Evolutionary conservation across 1,284 basidiomycete species (phyloP), one percentile per base, ranked within the genome.

Genomic region (Ganoderma boninense): DNA sequence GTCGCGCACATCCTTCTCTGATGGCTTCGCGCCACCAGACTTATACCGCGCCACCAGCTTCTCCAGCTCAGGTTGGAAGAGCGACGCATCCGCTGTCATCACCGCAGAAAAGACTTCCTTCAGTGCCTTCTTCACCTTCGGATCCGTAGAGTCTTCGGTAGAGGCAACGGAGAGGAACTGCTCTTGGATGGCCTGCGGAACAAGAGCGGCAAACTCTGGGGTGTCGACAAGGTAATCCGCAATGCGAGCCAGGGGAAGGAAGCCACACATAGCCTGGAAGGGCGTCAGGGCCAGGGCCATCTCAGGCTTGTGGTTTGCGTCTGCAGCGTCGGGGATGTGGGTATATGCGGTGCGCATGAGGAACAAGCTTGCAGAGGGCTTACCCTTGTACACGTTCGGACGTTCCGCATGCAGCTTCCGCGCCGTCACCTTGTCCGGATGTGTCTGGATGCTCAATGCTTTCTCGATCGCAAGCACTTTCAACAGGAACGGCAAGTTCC

Each of bases 271-370:
- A 0, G 95, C 98, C 49, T 87, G 87, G 85, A 99, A 99, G 8
- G 92, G 89, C 0, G 97, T 97, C 67, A 99, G 83, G 0, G 98
- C 98, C 64, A 99, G 89, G 14, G 97, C 97, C 96, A 99, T 98
- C 81, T 99, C 98, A 4, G 98, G 98, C 83, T 98, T 98, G 79
- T 98, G 97, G 78, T 98, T 98, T 16, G 91, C 87, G 81, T 98
- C 96, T 95, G 76, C 49, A 61, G 18, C 44, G 59, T 38, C 16
- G 61, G 29, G 35, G 26, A n/a, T 32, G 64, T 43, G 54, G 40
- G 61, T 56, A 64, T 29, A 57, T 16, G 29, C 29, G 38, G 7
- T 32, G 35, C 40, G 13, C 13, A 11, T 11, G 23, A 13, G 18
- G 40, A n/a, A 46, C 14, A 23, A 38, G 62, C 29, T 49, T 35